Percentiles rank a stretch among this genome's conserved stretches.
Evolutionary conservation across 345 rosid species (phyloP).

Genomic region (Brassica nigra): DNA sequence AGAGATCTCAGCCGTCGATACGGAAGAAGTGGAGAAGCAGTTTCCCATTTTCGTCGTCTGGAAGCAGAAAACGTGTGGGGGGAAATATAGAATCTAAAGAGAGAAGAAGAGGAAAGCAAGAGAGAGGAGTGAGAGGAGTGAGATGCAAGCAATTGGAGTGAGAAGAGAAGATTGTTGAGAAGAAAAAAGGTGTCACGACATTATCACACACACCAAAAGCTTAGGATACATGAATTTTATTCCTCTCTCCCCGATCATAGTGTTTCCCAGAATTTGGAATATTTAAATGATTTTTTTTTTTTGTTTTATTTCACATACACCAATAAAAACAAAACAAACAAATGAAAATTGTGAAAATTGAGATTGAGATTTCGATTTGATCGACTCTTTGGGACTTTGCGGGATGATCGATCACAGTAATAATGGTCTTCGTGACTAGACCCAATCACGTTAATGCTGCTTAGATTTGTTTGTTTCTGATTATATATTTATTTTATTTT

Average conservation of each 20-base stretch:
- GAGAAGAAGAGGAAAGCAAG: not conserved
- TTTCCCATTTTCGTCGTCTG: conserved; percentile 50
- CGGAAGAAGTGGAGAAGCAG: conserved; percentile 41
- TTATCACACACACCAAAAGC: conserved; percentile 21
- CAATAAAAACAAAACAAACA: not conserved
- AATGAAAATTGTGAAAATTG: not conserved
- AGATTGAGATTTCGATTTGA: not conserved
- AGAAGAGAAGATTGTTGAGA: conserved; percentile 9
- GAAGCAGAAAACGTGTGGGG: conserved; percentile 5
- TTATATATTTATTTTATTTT: not conserved
- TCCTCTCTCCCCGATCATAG: not conserved
- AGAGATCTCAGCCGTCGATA: conserved; percentile 52
- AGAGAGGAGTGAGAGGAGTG: conserved; percentile 24
- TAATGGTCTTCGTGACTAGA: conserved; percentile 6
- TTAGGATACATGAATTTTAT: not conserved
- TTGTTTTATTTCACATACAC: not conserved
- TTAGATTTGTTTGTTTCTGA: not conserved
- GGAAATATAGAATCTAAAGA: conserved; percentile 10
- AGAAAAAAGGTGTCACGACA: conserved; percentile 33
- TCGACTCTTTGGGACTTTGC: not conserved
- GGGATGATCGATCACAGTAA: not conserved
- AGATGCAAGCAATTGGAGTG: conserved; percentile 29
- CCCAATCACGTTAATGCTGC: not conserved
- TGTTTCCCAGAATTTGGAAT: not conserved
- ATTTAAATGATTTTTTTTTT: not conserved